These are phyloP conservation scores for Helianthus tuberosus DNA, from an alignment of 129 eudicot species.

Conservation along the genomic window DNA sequence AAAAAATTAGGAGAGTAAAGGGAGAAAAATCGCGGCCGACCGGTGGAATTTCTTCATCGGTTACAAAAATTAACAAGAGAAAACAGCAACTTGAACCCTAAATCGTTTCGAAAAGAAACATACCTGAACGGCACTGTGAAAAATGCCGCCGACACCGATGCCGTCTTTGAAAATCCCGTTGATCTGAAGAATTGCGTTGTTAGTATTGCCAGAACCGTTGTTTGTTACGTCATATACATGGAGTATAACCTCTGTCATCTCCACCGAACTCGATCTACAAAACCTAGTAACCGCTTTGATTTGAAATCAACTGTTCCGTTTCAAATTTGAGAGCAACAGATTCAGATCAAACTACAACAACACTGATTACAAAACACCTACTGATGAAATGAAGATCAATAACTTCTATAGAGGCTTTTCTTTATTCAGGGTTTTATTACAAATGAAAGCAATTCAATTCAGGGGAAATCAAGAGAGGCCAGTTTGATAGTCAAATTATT, in stretches of 20 bases:
- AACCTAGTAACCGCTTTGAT: constrained; percentile 34
- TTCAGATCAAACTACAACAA: background rate
- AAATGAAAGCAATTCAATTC: too few relatives aligned
- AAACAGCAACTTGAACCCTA: too few relatives aligned
- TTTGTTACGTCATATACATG: constrained; percentile 93
- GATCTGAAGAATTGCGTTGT: constrained; percentile 87
- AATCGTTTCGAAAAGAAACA: too few relatives aligned
- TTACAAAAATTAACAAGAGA: too few relatives aligned
- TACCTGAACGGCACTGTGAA: too few relatives aligned
- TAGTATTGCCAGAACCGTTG: constrained; percentile 82
- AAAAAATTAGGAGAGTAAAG: too few relatives aligned
- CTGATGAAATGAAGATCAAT: constrained; percentile 13
- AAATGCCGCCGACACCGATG: too few relatives aligned
- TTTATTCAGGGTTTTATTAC: too few relatives aligned
- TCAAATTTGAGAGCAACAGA: background rate
- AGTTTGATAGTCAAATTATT: too few relatives aligned
- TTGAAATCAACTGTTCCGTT: background rate
- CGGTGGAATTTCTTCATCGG: too few relatives aligned
- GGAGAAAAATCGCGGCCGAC: too few relatives aligned
- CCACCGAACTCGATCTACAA: constrained; percentile 36
- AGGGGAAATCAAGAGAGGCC: too few relatives aligned
- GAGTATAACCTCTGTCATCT: constrained; percentile 90
- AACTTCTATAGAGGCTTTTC: constrained; percentile 26
- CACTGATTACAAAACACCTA: background rate
- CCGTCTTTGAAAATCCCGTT: constrained; percentile 90